Evolutionary conservation across 2,329 filamentous ascomycete species (phyloP), one percentile per base, ranked within the genome.

Genomic region (Colletotrichum tabaci): DNA sequence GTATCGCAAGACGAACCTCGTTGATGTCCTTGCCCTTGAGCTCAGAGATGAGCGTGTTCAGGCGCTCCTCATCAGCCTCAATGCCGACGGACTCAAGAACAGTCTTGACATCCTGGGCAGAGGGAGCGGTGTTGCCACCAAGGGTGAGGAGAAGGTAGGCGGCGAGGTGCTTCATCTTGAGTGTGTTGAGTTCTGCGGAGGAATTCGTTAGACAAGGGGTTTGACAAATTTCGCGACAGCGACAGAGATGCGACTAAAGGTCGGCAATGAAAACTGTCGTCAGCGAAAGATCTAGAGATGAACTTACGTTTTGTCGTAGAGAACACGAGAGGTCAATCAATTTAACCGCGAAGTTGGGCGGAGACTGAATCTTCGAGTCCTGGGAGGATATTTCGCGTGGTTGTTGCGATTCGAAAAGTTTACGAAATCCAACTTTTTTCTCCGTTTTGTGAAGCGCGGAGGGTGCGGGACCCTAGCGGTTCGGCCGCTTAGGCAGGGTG

Each of bases 331-430:
- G 88, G 87, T 95, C 96, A 98, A 98, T 98, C 96, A 91, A 93
- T 97, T 98, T 97, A 98, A 98, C 96, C 96, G 95, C 94, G 61
- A 85, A 85, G 85, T 92, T 93, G 92, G 90, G 93, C 95, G 96
- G 96, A 98, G 96, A 98, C 96, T 98, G 96, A 97, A 90, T 92
- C 95, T 94, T 96, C 94, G 90, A 94, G 94, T 97, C 92, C 93
- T 90, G 81, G 80, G 79, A 81, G 79, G 63, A 74, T 71, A 56
- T 50, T 62, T 63, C 60, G 66, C 63, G 50, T 63, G 69, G 50
- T 65, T 73, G 75, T 68, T 68, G 65, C 70, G 72, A 74, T 74
- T 74, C 66, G 61, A 46, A 49, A 42, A 63, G 70, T 74, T 75
- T 68, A 67, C 38, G 58, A 66, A 75, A 73, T 79, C 78, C 79